A percentile compares a stretch with the other conserved stretches of the same genome.
These are phyloP conservation scores for Phragmites australis DNA, from an alignment of 176 grass and related monocot species.

Conservation along the genomic window DNA sequence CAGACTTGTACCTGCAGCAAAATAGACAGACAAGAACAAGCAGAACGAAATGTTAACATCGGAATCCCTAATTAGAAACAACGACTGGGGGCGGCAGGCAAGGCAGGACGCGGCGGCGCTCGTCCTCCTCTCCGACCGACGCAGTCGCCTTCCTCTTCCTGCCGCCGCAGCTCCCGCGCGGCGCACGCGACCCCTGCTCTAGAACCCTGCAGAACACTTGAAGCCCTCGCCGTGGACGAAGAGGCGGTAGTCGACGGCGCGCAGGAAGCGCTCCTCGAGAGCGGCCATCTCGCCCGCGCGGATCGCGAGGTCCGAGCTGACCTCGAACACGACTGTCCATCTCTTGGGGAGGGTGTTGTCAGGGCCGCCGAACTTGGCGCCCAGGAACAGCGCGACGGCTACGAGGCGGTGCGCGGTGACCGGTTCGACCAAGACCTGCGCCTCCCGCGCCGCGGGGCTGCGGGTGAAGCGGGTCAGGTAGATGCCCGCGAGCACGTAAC, in stretches of 20 bases:
- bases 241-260: background rate
- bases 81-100: background rate
- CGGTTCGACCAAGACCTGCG: background rate
- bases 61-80: background rate
- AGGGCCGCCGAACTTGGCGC: background rate
- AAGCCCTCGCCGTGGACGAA: background rate
- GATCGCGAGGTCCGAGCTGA: background rate
- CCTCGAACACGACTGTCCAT: background rate
- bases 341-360: background rate
- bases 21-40: background rate
- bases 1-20: background rate
- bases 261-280: conserved; percentile 3
- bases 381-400: background rate
- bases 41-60: background rate
- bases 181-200: background rate
- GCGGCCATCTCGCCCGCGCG: background rate
- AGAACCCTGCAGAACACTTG: background rate
- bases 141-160: background rate
- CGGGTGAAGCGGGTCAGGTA: background rate
- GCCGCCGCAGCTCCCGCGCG: background rate
- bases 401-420: conserved; percentile 11
- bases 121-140: background rate
- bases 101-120: background rate
- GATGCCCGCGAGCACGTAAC: background rate
- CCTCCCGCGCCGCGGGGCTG: background rate